Evolutionary conservation across 2,329 filamentous ascomycete species (phyloP), one percentile per base, ranked within the genome.

Genomic region (Fragosphaeria purpurea): DNA sequence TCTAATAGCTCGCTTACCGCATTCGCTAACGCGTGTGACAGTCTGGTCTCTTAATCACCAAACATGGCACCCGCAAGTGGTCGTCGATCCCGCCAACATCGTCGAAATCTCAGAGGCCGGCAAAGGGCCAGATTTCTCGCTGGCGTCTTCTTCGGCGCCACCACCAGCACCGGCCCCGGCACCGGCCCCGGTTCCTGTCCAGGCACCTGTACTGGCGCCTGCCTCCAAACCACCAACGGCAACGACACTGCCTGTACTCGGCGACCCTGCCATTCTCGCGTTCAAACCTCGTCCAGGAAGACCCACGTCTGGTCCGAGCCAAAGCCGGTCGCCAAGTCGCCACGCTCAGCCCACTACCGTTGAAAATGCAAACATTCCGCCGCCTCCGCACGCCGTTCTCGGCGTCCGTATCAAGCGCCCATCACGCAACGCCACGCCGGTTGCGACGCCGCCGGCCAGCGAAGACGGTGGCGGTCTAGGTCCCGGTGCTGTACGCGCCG

Each of bases 61-160:
- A 30, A 60, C 75, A 66, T 75, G 56, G 67, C 62, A 45, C 59
- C 72, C 51, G 50, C 56, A 57, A 33, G 38, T 61, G 71, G 75
- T 79, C 38, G 73, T 79, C 58, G 58, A 68, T 40, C 67, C 72
- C 1, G 56, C 62, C 44, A 70, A 75, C 47, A 55, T 56, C 31
- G 42, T 48, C 30, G 51, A 57, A 9, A 56, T 57, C n/a, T 38
- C 50, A n/a, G 55, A 55, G 12, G 52, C 46, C 34, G 52, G 47
- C 43, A 54, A 55, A n/a, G 44, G 41, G 30, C 34, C 53, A 8
- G 30, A n/a, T n/a, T 32, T 37, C 34, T 38, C 33, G 4, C 32
- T 35, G 11, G 11, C 39, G 30, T 13, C 47, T 41, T 38, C 33
- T 4, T 37, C 35, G 11, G 13, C 39, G 30, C 32, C 47, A 34